Evolutionary conservation across 2,329 filamentous ascomycete species (phyloP).

Genomic region (Eutypella sp.): DNA sequence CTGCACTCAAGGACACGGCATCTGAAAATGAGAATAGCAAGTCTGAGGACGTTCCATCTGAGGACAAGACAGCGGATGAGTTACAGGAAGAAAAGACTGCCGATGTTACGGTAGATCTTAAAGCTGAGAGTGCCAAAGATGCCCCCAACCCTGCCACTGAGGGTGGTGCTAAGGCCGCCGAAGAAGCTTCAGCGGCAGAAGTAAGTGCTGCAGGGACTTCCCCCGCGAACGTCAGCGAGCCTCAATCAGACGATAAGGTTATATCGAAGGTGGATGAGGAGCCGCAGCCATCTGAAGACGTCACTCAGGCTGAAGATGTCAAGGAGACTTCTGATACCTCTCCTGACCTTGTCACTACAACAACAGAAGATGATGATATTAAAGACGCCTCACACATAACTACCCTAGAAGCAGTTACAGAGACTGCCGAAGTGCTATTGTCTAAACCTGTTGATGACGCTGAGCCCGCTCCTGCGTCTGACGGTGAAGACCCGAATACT

Average conservation of each 20-base stretch:
- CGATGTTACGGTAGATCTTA: too few species aligned
- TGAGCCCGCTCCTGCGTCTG: not conserved
- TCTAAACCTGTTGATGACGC: not conserved
- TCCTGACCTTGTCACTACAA: too few species aligned
- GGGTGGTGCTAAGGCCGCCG: not conserved
- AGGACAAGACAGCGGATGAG: not conserved
- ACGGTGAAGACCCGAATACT: not conserved
- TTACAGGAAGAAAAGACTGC: not conserved
- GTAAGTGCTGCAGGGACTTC: too few species aligned
- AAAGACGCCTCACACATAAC: constrained; percentile 1
- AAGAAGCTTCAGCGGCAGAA: too few species aligned
- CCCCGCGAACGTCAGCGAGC: too few species aligned
- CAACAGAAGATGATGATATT: not conserved
- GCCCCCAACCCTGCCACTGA: not conserved
- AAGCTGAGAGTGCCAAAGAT: too few species aligned
- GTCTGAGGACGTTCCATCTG: not conserved
- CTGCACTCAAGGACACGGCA: not conserved
- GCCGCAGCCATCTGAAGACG: too few species aligned
- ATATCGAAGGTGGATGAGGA: too few species aligned
- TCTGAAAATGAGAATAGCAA: not conserved
- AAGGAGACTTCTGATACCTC: too few species aligned
- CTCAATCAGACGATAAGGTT: too few species aligned
- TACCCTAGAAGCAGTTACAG: not conserved
- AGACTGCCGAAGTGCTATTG: not conserved
- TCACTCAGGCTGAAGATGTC: too few species aligned